Evolutionary conservation across 345 rosid genomes (phyloP).

Genomic region (Dipteronia sinensis): DNA sequence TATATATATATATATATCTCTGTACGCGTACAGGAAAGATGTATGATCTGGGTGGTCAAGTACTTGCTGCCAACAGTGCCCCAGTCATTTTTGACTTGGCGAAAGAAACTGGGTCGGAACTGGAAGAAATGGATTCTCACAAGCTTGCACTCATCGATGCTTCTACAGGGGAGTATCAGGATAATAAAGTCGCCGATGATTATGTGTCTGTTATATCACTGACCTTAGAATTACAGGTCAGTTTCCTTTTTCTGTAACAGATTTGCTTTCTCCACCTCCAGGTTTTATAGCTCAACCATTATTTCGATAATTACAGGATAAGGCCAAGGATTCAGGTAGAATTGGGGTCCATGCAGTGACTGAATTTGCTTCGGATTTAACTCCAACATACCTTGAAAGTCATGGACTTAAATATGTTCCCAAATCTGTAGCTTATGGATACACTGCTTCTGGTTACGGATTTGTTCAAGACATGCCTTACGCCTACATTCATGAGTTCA

Average conservation of each 20-base stretch:
- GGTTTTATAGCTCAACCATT: neutral
- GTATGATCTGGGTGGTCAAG: slow-evolving; percentile 78
- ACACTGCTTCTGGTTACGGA: slow-evolving; percentile 77
- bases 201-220: slow-evolving; percentile 58
- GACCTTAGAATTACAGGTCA: slow-evolving; percentile 67
- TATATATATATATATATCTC: neutral
- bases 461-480: slow-evolving; percentile 71
- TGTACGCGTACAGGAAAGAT: slow-evolving; percentile 43
- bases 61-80: slow-evolving; percentile 70
- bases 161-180: slow-evolving; percentile 53
- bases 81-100: slow-evolving; percentile 65
- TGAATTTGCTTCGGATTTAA: slow-evolving; percentile 55
- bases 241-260: slow-evolving; percentile 6
- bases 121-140: slow-evolving; percentile 70
- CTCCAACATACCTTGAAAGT: slow-evolving; percentile 47
- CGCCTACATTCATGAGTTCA: slow-evolving; percentile 69
- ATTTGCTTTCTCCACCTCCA: neutral
- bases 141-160: slow-evolving; percentile 59
- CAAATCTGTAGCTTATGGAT: slow-evolving; percentile 63
- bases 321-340: slow-evolving; percentile 48
- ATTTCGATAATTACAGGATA: slow-evolving; percentile 41
- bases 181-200: slow-evolving; percentile 61
- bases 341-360: slow-evolving; percentile 65
- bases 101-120: slow-evolving; percentile 49
- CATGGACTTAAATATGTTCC: slow-evolving; percentile 55